Conservation (phyloP, 495 filamentous ascomycete genomes). For the Platismatia glauca region DNA sequence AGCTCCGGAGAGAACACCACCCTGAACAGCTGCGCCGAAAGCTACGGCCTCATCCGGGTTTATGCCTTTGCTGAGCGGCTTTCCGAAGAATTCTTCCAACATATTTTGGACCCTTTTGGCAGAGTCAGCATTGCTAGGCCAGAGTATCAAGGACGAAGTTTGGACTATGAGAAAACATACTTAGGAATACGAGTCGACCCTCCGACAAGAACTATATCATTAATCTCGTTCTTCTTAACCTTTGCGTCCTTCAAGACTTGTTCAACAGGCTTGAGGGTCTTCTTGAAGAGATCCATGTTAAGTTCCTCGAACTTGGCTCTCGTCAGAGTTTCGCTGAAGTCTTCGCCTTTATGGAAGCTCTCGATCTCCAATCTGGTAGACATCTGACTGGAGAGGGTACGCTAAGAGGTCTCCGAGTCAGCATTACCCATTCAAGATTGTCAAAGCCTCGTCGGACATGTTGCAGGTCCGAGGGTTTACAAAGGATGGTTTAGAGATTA, state of each 20-base stretch:
- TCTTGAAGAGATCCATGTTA: conserved; percentile 97
- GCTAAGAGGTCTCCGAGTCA: conserved; percentile 30
- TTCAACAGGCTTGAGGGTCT: conserved; percentile 97
- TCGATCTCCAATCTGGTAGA: conserved; percentile 97
- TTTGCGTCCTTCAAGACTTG: conserved; percentile 92
- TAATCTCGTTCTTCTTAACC: conserved; percentile 75
- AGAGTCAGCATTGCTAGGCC: neutral
- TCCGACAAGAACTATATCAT: conserved; percentile 87
- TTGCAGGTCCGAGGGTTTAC: too few relatives aligned
- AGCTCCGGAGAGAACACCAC: conserved; percentile 87
- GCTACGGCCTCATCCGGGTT: conserved; percentile 98
- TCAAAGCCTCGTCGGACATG: neutral
- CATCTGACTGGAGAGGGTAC: conserved; percentile 97
- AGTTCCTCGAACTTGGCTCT: conserved; percentile 73
- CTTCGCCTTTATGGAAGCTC: conserved; percentile 90
- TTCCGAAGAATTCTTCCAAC: conserved; percentile 95
- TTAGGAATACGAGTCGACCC: conserved; percentile 96
- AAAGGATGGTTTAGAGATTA: too few relatives aligned
- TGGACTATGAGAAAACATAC: conserved; percentile 19
- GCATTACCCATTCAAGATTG: neutral
- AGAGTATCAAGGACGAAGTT: neutral
- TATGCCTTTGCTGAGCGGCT: conserved; percentile 96
- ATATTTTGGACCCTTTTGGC: conserved; percentile 58
- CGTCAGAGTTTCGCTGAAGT: conserved; percentile 60
- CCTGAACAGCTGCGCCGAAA: conserved; percentile 95